Conservation (phyloP, 495 filamentous ascomycete species). For the Xylaria sp. region DNA sequence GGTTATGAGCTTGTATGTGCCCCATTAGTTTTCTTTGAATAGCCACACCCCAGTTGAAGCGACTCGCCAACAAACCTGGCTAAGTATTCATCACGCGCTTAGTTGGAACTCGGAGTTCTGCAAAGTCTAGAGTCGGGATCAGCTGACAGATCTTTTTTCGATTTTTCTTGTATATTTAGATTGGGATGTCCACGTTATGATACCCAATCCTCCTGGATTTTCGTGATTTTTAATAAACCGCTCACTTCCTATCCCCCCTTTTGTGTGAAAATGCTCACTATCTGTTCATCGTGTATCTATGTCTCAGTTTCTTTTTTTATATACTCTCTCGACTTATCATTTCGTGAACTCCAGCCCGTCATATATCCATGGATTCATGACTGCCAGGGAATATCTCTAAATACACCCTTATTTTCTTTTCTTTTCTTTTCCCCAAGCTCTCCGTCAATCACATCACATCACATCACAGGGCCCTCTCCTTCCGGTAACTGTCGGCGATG, state of each 20-base stretch:
- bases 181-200: not conserved
- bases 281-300: not conserved
- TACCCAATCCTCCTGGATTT: not conserved
- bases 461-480: slow-evolving; percentile 40
- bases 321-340: not conserved
- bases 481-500: slow-evolving; percentile 78
- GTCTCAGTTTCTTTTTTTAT: not conserved
- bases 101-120: not conserved
- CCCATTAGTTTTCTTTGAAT: not conserved
- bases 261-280: not conserved
- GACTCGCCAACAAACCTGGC: not conserved
- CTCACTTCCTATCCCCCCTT: not conserved
- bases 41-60: not conserved
- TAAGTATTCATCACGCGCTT: not conserved
- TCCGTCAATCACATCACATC: not conserved
- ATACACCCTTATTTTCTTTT: not conserved
- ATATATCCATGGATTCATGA: not conserved
- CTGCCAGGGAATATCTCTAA: not conserved
- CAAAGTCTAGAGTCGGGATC: not conserved
- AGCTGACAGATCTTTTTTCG: not conserved
- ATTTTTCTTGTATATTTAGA: not conserved
- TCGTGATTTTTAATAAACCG: not conserved
- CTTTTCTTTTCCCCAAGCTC: too few relatives aligned
- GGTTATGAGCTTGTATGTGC: not conserved
- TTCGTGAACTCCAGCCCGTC: not conserved